Evolutionary conservation across 2,329 filamentous ascomycete species (phyloP), one percentile per base, ranked within the genome.

Genomic region (Fusarium tanahbumbuense): DNA sequence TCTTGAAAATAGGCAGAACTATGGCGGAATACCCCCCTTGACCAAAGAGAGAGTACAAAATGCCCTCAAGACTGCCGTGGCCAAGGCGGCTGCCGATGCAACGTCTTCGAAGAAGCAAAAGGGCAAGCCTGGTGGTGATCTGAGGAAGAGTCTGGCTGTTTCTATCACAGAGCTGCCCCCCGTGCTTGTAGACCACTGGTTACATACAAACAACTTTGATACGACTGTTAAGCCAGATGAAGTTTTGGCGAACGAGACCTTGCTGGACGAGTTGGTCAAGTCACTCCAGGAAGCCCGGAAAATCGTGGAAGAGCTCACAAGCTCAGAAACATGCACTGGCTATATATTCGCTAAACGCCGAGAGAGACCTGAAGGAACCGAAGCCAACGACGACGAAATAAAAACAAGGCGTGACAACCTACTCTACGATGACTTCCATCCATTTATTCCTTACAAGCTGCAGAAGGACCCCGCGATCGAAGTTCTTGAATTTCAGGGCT

Each of bases 401-500:
- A 75, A 73, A 58, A 55, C 77, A 10, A 83, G 81, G 56, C 77
- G 81, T 12, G 79, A 82, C 6, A 82, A 84, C 47, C 77, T 96
- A 8, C 83, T 97, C 3, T 99, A 98, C 76, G 92, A 98, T 57
- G 96, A 99, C 75, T 98, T 98, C 74, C 95, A 98, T 73, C 96
- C 96, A 0, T 98, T 98, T 78, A 84, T 91, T 41, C 96, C 96
- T 0, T 84, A 86, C 23, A 95, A 98, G 72, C 92, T 97, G 67
- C 88, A 90, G 67, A 84, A 87, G 9, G 89, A 94, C 59, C 83
- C 89, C 0, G 82, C 85, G 0, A 87, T 91, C 25, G 87, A 88
- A 5, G 88, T 97, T 18, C 76, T 98, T 15, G 88, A 93, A 56
- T 94, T 94, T 71, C 87, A 93, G 9, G 92, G 90, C 12, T 98